These are phyloP conservation scores for Zygoascus bituminiphila DNA, from an alignment of 805 yeast genomes.

Conservation along the genomic window DNA sequence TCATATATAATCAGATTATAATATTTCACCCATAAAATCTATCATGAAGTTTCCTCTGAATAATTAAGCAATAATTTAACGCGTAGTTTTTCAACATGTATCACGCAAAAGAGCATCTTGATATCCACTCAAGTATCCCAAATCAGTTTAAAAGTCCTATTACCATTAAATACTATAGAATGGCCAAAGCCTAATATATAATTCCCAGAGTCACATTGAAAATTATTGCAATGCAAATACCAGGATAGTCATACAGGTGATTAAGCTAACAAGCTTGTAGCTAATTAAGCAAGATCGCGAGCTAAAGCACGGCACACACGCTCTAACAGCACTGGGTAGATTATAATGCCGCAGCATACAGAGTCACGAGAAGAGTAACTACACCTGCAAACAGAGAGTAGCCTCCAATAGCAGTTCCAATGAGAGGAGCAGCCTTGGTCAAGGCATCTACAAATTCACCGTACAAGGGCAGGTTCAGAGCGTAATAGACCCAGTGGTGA, in stretches of 20 bases:
- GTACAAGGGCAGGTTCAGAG: conserved; percentile 20
- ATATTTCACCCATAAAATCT: too few relatives aligned
- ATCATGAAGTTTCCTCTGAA: too few relatives aligned
- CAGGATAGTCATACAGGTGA: not conserved
- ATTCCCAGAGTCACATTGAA: not conserved
- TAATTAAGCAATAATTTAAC: too few relatives aligned
- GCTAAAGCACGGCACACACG: not conserved
- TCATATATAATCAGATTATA: too few relatives aligned
- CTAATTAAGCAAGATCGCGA: not conserved
- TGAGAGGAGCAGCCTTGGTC: conserved; percentile 9
- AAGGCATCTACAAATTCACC: conserved; percentile 3
- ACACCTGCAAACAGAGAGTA: conserved; percentile 27
- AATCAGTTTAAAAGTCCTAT: not conserved
- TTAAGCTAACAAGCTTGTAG: not conserved
- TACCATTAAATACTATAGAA: not conserved
- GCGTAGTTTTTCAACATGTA: too few relatives aligned
- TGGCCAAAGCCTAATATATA: not conserved
- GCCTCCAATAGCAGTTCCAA: conserved; percentile 27
- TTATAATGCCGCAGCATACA: conserved; percentile 24
- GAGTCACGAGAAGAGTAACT: conserved; percentile 29
- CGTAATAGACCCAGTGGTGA: conserved; percentile 1
- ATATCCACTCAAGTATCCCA: too few relatives aligned
- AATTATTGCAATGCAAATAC: too few relatives aligned
- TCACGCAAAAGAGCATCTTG: too few relatives aligned
- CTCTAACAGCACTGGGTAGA: not conserved